Conservation (phyloP, 345 rosid genomes). For the Populus nigra region DNA sequence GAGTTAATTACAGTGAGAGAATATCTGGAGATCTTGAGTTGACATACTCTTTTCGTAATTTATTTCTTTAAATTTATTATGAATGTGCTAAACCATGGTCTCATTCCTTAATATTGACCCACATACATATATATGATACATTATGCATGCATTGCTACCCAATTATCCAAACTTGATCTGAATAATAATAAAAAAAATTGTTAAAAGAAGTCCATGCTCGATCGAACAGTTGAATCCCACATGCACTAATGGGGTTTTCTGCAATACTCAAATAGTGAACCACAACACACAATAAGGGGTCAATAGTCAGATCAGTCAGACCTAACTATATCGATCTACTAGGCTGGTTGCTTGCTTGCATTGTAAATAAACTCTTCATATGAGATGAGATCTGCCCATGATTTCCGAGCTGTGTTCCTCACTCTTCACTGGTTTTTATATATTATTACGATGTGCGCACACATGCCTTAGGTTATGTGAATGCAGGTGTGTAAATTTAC, state of each 20-base stretch:
- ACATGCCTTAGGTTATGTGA: neutral
- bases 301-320: neutral
- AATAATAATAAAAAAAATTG: no score
- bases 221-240: neutral
- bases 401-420: conserved; percentile 17
- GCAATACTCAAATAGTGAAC: no score
- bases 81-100: neutral
- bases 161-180: neutral
- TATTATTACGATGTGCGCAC: neutral
- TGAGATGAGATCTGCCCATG: conserved; percentile 24
- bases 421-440: neutral
- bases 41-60: accelerated
- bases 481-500: neutral
- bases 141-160: neutral
- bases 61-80: no score
- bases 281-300: neutral
- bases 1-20: no score
- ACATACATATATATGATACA: no score
- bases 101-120: neutral
- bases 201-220: neutral
- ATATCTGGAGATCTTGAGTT: no score
- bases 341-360: conserved; percentile 6
- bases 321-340: conserved; percentile 7
- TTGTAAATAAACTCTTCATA: conserved; percentile 2
- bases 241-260: neutral